These are phyloP conservation scores for Trichoderma atroviride DNA, from an alignment of 2,329 filamentous ascomycete species.

Conservation along the genomic window DNA sequence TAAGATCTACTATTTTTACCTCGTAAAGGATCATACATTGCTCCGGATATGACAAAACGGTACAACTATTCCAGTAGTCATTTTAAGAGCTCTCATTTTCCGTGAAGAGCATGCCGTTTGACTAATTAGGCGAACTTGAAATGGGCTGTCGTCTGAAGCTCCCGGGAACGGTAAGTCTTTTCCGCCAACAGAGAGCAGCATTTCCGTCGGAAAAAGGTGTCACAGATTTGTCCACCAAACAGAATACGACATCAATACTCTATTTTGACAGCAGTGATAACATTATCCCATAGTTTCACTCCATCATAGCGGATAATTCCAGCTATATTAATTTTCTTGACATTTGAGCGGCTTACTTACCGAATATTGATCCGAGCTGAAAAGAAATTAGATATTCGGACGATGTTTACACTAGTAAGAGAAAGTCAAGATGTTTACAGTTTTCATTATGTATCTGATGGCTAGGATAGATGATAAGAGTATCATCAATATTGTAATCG, in stretches of 20 bases:
- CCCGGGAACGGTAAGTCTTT: background rate
- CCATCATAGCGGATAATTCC: background rate
- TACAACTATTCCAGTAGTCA: background rate
- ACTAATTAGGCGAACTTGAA: background rate
- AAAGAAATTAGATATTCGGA: background rate
- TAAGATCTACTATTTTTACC: background rate
- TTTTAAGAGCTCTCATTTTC: background rate
- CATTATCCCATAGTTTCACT: background rate
- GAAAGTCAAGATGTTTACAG: background rate
- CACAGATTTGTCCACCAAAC: background rate
- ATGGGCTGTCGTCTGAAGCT: background rate
- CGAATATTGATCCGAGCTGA: conserved; percentile 9
- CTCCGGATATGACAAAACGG: background rate
- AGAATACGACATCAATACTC: background rate
- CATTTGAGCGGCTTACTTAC: background rate
- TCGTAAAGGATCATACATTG: background rate
- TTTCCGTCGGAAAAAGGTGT: conserved; percentile 21
- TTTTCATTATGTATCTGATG: no score
- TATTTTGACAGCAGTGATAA: background rate
- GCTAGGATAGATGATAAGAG: background rate
- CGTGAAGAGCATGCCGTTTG: background rate
- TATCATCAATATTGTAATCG: background rate
- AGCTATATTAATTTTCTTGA: background rate
- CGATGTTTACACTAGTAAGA: background rate
- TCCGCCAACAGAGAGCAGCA: conserved; percentile 2